These are phyloP conservation scores for Phialocephala sp. DNA, from an alignment of 2,329 filamentous ascomycete species.

Conservation along the genomic window DNA sequence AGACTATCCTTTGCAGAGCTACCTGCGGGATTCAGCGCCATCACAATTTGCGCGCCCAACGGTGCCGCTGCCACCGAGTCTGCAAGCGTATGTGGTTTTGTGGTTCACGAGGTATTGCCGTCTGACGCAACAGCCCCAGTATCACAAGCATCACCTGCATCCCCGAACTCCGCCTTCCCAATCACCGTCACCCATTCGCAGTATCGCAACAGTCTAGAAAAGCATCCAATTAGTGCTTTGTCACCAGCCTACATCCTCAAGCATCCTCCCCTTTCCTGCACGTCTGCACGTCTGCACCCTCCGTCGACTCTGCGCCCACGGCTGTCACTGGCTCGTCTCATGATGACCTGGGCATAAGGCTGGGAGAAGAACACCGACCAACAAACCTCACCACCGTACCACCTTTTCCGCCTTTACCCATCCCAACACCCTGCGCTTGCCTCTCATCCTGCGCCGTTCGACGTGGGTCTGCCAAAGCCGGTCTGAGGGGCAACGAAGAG, in stretches of 20 bases:
- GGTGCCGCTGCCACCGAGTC: constrained; percentile 11
- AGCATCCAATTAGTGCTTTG: constrained; percentile 1
- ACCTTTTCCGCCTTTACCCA: not conserved
- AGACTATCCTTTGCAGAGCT: too few relatives aligned
- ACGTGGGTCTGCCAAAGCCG: not conserved
- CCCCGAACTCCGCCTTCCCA: constrained; percentile 8
- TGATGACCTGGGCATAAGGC: constrained; percentile 13
- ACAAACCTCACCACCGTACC: not conserved
- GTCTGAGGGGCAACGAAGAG: constrained; percentile 15
- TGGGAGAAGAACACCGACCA: constrained; percentile 9
- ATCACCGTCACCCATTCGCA: not conserved
- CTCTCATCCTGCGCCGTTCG: not conserved
- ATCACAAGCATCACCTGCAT: constrained; percentile 11
- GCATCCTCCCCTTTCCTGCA: not conserved
- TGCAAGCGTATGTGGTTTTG: not conserved
- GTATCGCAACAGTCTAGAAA: not conserved
- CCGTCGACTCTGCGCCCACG: not conserved
- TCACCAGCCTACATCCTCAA: not conserved
- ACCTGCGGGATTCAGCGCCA: too few relatives aligned
- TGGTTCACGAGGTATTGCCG: constrained; percentile 13
- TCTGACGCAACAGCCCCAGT: constrained; percentile 9
- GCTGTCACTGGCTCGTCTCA: constrained; percentile 12
- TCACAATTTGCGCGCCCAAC: not conserved
- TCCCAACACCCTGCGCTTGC: not conserved
- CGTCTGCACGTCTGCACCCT: too few relatives aligned